Conservation (phyloP, 2,329 filamentous ascomycete species). For the Calonectria montana region DNA sequence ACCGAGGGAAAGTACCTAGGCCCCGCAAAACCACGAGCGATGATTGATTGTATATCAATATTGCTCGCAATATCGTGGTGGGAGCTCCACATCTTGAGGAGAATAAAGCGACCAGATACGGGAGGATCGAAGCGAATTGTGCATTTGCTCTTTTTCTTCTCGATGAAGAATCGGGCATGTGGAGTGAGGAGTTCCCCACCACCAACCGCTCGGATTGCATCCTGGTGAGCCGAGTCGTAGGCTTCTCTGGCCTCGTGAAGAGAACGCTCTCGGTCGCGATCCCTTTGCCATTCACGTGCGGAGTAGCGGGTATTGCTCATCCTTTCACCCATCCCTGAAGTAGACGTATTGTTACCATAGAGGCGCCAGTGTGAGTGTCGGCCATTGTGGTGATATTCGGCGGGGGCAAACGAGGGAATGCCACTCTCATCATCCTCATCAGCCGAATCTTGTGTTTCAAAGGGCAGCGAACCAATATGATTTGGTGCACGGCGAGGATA, state of each 20-base stretch:
- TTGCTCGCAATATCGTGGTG: slow-evolving; percentile 73
- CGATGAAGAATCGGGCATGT: slow-evolving; percentile 86
- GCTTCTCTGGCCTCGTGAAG: slow-evolving; percentile 56
- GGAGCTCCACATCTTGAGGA: slow-evolving; percentile 92
- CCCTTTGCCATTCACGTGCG: not conserved
- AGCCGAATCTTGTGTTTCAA: slow-evolving; percentile 59
- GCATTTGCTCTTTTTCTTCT: slow-evolving; percentile 84
- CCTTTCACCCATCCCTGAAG: not conserved
- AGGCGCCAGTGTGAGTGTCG: slow-evolving; percentile 39
- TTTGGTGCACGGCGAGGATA: slow-evolving; percentile 57
- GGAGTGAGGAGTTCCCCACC: slow-evolving; percentile 74
- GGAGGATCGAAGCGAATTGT: slow-evolving; percentile 88
- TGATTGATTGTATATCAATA: slow-evolving; percentile 90
- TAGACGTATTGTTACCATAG: slow-evolving; percentile 27
- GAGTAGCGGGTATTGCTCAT: not conserved
- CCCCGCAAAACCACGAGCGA: slow-evolving; percentile 86
- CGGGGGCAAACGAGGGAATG: slow-evolving; percentile 39
- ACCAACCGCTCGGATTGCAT: slow-evolving; percentile 66
- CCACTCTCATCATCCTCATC: slow-evolving; percentile 46
- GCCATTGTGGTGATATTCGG: slow-evolving; percentile 41
- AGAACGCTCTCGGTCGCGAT: slow-evolving; percentile 22
- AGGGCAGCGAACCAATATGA: slow-evolving; percentile 65
- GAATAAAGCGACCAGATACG: slow-evolving; percentile 82
- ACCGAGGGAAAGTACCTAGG: slow-evolving; percentile 84
- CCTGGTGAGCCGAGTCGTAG: slow-evolving; percentile 65